A percentile compares a stretch with the other conserved stretches of the same genome.
These are phyloP conservation scores for Fusarium bulbicola DNA, from an alignment of 2,329 filamentous ascomycete species.

Conservation along the genomic window DNA sequence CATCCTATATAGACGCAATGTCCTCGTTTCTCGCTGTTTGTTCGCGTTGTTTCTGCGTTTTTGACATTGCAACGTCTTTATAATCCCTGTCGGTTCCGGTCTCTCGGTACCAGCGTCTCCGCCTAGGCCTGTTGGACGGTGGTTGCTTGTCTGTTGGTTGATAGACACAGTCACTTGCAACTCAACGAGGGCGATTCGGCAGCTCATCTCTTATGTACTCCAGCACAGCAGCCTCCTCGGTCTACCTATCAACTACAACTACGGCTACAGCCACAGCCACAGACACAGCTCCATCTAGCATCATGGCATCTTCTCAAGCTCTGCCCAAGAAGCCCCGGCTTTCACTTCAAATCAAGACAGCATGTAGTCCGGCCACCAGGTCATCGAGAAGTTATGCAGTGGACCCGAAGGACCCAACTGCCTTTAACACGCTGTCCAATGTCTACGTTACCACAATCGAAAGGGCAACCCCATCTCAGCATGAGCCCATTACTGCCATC, in stretches of 20 bases:
- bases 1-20: conserved; percentile 43
- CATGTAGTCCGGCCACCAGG: conserved; percentile 49
- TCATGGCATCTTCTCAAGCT: conserved; percentile 51
- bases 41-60: conserved; percentile 25
- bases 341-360: conserved; percentile 64
- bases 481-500: conserved; percentile 61
- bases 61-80: conserved; percentile 30
- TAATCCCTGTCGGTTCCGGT: conserved; percentile 40
- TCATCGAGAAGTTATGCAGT: conserved; percentile 48
- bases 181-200: conserved; percentile 1
- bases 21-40: conserved; percentile 38
- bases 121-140: conserved; percentile 28
- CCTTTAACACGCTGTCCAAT: conserved; percentile 74
- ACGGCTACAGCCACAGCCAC: background rate
- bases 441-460: conserved; percentile 71
- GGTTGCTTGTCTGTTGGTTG: conserved; percentile 32
- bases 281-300: conserved; percentile 8
- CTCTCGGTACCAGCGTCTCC: conserved; percentile 34
- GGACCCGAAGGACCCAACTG: conserved; percentile 67
- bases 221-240: background rate
- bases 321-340: conserved; percentile 63
- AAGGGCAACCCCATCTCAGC: conserved; percentile 60
- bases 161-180: conserved; percentile 18
- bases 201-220: conserved; percentile 4
- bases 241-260: conserved; percentile 8